Evolutionary conservation across 2,329 filamentous ascomycete genomes (phyloP).

Genomic region (Teratosphaeria nubilosa): DNA sequence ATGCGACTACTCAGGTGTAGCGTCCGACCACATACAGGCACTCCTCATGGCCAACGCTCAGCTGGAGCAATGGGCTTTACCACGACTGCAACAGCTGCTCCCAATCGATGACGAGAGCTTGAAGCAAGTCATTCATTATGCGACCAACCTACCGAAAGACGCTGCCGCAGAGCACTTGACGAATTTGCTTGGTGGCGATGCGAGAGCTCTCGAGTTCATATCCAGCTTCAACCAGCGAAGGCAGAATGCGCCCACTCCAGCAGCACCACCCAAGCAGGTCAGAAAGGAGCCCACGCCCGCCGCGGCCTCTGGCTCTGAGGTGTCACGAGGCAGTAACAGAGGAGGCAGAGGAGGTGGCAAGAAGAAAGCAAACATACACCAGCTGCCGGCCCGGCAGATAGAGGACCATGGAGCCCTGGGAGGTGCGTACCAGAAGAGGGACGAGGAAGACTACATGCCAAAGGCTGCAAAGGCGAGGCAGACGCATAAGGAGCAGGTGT

Average conservation of each 20-base stretch:
- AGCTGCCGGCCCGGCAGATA: slow-evolving; percentile 30
- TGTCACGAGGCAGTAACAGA: slow-evolving; percentile 12
- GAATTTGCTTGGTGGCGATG: slow-evolving; percentile 78
- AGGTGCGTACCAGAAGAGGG: slow-evolving; percentile 68
- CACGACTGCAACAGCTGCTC: slow-evolving; percentile 68
- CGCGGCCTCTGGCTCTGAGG: slow-evolving; percentile 3
- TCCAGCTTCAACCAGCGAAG: slow-evolving; percentile 62
- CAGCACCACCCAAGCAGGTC: neutral
- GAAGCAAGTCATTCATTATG: slow-evolving; percentile 74
- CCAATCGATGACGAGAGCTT: slow-evolving; percentile 78
- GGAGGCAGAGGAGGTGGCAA: slow-evolving; percentile 28
- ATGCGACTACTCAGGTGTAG: too few relatives aligned
- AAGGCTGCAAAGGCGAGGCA: slow-evolving; percentile 30
- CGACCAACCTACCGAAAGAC: slow-evolving; percentile 61
- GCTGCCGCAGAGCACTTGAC: slow-evolving; percentile 77
- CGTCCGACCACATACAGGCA: neutral
- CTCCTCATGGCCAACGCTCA: slow-evolving; percentile 12
- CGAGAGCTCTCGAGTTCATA: slow-evolving; percentile 63
- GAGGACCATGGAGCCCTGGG: slow-evolving; percentile 53
- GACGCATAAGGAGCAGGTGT: slow-evolving; percentile 23
- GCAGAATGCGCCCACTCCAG: slow-evolving; percentile 23
- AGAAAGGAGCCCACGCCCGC: neutral
- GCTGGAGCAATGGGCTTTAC: slow-evolving; percentile 44
- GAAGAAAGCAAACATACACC: slow-evolving; percentile 31
- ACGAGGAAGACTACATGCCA: slow-evolving; percentile 64